Percentiles rank a stretch among this genome's conserved stretches.
Evolutionary conservation across 306 rosid genomes (phyloP).

Genomic region (Trifolium dubium): DNA sequence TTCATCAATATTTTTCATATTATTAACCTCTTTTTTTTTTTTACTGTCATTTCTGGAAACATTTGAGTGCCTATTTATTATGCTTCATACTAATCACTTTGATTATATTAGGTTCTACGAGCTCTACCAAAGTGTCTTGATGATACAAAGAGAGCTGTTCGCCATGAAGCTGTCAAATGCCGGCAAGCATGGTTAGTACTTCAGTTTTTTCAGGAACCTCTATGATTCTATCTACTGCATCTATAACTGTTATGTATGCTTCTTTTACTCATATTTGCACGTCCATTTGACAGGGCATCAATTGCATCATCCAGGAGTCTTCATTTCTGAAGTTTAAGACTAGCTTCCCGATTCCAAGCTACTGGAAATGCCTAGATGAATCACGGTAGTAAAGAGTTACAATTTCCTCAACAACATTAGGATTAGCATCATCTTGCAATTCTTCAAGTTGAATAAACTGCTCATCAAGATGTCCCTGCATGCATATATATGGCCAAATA

Average conservation of each 20-base stretch:
- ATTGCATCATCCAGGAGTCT: slow-evolving; percentile 58
- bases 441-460: slow-evolving; percentile 93
- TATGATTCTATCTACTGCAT: slow-evolving; percentile 2
- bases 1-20: not conserved
- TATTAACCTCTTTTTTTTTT: slow-evolving; percentile 7
- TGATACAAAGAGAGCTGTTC: slow-evolving; percentile 82
- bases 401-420: slow-evolving; percentile 88
- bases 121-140: slow-evolving; percentile 67
- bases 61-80: not conserved
- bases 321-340: slow-evolving; percentile 45
- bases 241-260: not conserved
- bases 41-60: not conserved
- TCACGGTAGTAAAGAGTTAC: slow-evolving; percentile 78
- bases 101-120: slow-evolving; percentile 59
- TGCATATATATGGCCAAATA: not conserved
- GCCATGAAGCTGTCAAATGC: slow-evolving; percentile 86
- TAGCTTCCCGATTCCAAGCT: slow-evolving; percentile 24
- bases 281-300: slow-evolving; percentile 59
- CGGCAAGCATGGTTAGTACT: slow-evolving; percentile 80
- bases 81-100: slow-evolving; percentile 17
- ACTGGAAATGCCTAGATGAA: slow-evolving; percentile 53
- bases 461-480: slow-evolving; percentile 80
- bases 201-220: not conserved
- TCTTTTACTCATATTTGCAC: slow-evolving; percentile 13
- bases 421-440: slow-evolving; percentile 88